phyloP scores from a whole-genome alignment of 2,329 filamentous ascomycete species.

The Sclerotiophoma versabilis region DNA sequence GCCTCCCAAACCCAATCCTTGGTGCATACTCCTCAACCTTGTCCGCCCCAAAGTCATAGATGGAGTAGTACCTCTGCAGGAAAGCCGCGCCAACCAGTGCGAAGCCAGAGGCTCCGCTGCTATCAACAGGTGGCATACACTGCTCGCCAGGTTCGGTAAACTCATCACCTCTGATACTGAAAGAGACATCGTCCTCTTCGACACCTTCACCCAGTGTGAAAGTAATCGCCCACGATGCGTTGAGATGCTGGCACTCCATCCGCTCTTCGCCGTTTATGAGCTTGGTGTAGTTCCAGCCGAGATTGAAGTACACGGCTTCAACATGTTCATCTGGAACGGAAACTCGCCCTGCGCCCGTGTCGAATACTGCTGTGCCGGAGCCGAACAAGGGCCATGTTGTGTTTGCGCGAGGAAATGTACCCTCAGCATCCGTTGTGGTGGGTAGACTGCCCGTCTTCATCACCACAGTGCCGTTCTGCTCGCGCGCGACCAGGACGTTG shows the following conservation, averaged over 20 bases:
- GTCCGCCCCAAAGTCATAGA: constrained; percentile 25
- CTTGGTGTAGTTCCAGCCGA: constrained; percentile 28
- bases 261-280: constrained; percentile 18
- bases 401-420: constrained; percentile 13
- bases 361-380: constrained; percentile 20
- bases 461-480: constrained; percentile 14
- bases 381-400: constrained; percentile 12
- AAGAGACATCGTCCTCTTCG: constrained; percentile 14
- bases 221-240: constrained; percentile 27
- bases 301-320: constrained; percentile 25
- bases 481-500: constrained; percentile 13
- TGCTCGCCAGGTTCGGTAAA: constrained; percentile 11
- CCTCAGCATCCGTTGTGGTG: constrained; percentile 1
- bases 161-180: constrained; percentile 25
- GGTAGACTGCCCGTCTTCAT: constrained; percentile 11
- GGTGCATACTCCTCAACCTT: constrained; percentile 24
- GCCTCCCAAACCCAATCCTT: constrained; percentile 24
- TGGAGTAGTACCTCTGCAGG: constrained; percentile 18
- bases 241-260: constrained; percentile 25
- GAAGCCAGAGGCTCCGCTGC: constrained; percentile 5
- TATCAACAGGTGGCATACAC: constrained; percentile 28
- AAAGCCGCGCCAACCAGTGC: constrained; percentile 23
- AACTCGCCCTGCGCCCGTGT: constrained; percentile 27
- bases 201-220: constrained; percentile 23
- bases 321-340: constrained; percentile 17